These are phyloP conservation scores for Neurospora sp. DNA, from an alignment of 495 filamentous ascomycete species.

Conservation along the genomic window DNA sequence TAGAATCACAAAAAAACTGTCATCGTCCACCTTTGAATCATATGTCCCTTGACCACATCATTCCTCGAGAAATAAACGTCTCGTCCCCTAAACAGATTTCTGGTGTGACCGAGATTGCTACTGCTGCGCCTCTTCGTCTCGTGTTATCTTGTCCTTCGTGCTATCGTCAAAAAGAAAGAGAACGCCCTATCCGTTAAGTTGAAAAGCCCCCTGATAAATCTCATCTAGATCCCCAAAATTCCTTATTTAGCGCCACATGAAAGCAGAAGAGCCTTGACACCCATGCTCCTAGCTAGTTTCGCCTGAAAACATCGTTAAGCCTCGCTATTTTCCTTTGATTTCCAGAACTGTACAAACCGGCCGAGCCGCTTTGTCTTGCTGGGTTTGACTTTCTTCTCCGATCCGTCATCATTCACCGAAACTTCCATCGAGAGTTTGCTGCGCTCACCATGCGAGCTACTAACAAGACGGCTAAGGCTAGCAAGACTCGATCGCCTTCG, in stretches of 20 bases:
- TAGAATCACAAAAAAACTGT: constrained; percentile 23
- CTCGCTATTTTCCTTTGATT: constrained; percentile 33
- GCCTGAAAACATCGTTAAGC: constrained; percentile 4
- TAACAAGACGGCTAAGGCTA: constrained; percentile 75
- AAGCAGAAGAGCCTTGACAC: not conserved
- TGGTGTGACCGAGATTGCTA: not conserved
- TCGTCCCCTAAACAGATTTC: constrained; percentile 6
- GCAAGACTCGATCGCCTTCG: constrained; percentile 77
- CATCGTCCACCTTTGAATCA: constrained; percentile 21
- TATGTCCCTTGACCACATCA: constrained; percentile 21
- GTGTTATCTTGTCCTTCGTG: constrained; percentile 25
- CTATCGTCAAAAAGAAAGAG: constrained; percentile 25
- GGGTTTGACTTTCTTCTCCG: constrained; percentile 53
- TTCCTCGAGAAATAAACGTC: constrained; percentile 16
- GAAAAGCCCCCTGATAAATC: constrained; percentile 12
- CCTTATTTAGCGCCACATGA: constrained; percentile 1
- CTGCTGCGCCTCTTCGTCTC: constrained; percentile 1
- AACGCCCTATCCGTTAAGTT: constrained; percentile 12
- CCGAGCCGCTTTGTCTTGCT: constrained; percentile 67
- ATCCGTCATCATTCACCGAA: constrained; percentile 33
- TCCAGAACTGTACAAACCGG: constrained; percentile 80
- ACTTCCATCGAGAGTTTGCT: constrained; percentile 74
- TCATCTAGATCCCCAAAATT: not conserved
- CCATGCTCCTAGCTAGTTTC: not conserved
- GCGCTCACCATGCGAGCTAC: constrained; percentile 63